phyloP scores from a whole-genome alignment of 2,329 filamentous ascomycete species.

The Talaromyces marneffei region DNA sequence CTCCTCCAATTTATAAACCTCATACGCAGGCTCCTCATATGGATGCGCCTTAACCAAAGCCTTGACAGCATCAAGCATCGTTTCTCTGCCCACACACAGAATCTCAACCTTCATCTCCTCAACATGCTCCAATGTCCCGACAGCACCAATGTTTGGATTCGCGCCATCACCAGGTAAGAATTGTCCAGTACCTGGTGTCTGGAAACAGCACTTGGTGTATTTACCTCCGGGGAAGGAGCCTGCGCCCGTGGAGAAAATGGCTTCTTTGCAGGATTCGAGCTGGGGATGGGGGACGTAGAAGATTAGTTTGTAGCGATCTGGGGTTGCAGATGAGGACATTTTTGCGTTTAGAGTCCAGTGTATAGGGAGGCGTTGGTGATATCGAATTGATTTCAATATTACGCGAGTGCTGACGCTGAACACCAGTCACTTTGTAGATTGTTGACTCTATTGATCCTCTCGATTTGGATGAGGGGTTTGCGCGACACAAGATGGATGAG shows the following conservation, averaged over 20 bases:
- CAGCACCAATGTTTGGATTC: constrained; percentile 36
- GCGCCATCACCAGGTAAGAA: constrained; percentile 38
- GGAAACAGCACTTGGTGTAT: constrained; percentile 38
- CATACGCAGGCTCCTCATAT: constrained; percentile 43
- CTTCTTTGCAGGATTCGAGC: constrained; percentile 37
- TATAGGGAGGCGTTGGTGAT: neutral
- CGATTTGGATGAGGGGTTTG: neutral
- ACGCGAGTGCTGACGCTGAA: neutral
- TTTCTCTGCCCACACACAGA: constrained; percentile 35
- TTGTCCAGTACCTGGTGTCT: constrained; percentile 36
- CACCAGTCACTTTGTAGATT: neutral
- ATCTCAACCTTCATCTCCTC: constrained; percentile 42
- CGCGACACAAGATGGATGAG: neutral
- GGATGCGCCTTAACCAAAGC: constrained; percentile 40
- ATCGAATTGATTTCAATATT: neutral
- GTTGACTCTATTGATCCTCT: neutral
- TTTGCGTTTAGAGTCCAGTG: constrained; percentile 5
- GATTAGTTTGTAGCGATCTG: constrained; percentile 38
- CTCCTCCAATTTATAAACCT: constrained; percentile 41
- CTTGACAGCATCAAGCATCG: constrained; percentile 36
- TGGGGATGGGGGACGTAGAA: constrained; percentile 40
- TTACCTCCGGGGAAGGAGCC: constrained; percentile 38
- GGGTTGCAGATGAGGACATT: constrained; percentile 20
- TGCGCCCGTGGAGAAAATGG: constrained; percentile 38
- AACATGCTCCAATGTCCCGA: constrained; percentile 35